Percentiles rank a stretch among this genome's conserved stretches.
Conservation (phyloP, 2,329 filamentous ascomycete species). For the Pseudocercospora cruenta region DNA sequence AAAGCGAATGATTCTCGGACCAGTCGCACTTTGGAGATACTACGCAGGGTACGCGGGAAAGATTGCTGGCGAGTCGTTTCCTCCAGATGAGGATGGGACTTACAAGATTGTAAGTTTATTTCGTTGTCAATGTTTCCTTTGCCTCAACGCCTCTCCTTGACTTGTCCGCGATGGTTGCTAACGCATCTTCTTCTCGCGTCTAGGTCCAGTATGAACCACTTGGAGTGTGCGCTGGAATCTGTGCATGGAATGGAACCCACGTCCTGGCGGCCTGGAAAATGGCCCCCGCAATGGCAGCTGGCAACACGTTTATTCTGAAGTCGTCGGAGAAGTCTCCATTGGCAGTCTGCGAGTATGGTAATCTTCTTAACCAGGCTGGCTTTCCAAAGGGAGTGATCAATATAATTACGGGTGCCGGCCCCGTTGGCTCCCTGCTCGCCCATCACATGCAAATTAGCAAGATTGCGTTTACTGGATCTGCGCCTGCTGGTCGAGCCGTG, state of each 20-base stretch:
- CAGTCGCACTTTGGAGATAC: constrained; percentile 32
- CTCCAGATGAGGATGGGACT: constrained; percentile 34
- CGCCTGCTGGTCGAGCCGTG: constrained; percentile 62
- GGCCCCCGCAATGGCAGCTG: constrained; percentile 59
- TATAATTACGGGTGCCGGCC: constrained; percentile 41
- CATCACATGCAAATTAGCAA: constrained; percentile 70
- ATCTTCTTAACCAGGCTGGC: constrained; percentile 51
- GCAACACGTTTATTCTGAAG: constrained; percentile 65
- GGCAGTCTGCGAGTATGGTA: constrained; percentile 48
- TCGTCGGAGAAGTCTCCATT: constrained; percentile 66
- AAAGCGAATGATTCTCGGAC: constrained; percentile 35
- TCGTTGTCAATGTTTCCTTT: no score
- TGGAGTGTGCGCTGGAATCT: constrained; percentile 48
- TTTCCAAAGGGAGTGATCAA: constrained; percentile 52
- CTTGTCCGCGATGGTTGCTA: no score
- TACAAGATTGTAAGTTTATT: constrained; percentile 28
- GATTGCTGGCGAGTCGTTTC: constrained; percentile 33
- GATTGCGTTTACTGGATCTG: constrained; percentile 77
- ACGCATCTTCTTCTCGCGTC: no score
- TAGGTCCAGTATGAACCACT: constrained; percentile 44
- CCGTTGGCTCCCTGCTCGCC: constrained; percentile 61
- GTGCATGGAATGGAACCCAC: constrained; percentile 37
- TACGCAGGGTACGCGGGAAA: constrained; percentile 36
- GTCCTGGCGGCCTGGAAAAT: constrained; percentile 54
- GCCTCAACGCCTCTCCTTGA: no score